Evolutionary conservation across 768 basidiomycete species (phyloP).

Genomic region (Hygrophorus pudorinus): DNA sequence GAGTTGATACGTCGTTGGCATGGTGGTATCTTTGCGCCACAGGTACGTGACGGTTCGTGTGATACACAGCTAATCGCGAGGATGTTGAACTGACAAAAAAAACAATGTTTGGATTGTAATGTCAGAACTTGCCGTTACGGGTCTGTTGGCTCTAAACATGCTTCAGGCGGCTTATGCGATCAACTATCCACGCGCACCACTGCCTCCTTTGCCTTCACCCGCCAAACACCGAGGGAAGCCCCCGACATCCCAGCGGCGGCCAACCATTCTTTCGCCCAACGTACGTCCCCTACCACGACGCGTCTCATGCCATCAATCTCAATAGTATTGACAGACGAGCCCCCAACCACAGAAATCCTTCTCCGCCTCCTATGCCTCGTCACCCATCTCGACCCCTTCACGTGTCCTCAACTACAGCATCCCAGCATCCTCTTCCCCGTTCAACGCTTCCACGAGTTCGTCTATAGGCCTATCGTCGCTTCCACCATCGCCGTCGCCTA

Average conservation of each 20-base stretch:
- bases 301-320: not conserved
- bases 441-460: not conserved
- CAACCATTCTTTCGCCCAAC: not conserved
- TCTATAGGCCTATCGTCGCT: not conserved
- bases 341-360: slow-evolving; percentile 2
- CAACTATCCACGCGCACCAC: slow-evolving; percentile 4
- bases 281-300: not conserved
- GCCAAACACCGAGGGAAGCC: not conserved
- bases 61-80: too few species aligned
- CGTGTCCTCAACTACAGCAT: slow-evolving; percentile 4
- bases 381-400: slow-evolving; percentile 5
- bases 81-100: too few species aligned
- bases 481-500: slow-evolving; percentile 7
- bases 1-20: not conserved
- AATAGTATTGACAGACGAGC: not conserved
- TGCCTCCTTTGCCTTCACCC: slow-evolving; percentile 2
- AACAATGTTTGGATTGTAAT: not conserved
- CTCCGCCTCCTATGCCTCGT: slow-evolving; percentile 5
- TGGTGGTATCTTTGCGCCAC: slow-evolving; percentile 6
- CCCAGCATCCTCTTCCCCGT: not conserved
- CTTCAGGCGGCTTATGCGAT: slow-evolving; percentile 6
- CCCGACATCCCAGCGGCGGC: not conserved
- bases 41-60: too few species aligned
- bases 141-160: slow-evolving; percentile 1
- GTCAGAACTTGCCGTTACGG: slow-evolving; percentile 1